Percentiles rank a stretch among this genome's conserved stretches.
Evolutionary conservation across 768 basidiomycete species (phyloP).

Genomic region (Ephemerocybe angulata): DNA sequence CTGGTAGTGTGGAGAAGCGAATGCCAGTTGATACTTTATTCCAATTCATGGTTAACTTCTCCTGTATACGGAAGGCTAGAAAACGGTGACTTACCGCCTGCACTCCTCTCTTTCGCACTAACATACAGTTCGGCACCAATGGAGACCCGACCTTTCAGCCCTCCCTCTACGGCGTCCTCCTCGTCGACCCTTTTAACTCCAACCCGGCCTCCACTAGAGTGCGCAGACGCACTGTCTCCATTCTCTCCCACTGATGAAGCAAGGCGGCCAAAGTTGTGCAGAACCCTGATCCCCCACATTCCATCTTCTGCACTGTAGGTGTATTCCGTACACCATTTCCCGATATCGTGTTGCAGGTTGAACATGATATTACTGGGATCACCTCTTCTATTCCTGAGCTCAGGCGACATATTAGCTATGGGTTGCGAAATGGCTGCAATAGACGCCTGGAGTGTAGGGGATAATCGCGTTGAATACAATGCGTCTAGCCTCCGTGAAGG

Average conservation of each 20-base stretch:
- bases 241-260: conserved; percentile 36
- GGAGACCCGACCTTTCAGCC: conserved; percentile 85
- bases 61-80: background rate
- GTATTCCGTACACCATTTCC: conserved; percentile 91
- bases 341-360: conserved; percentile 87
- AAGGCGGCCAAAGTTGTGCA: conserved; percentile 88
- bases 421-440: conserved; percentile 87
- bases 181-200: conserved; percentile 84
- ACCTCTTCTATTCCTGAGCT: conserved; percentile 41
- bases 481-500: conserved; percentile 88
- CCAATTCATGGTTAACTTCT: background rate
- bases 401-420: conserved; percentile 44
- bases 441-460: conserved; percentile 74
- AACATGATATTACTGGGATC: conserved; percentile 72
- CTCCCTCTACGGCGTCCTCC: conserved; percentile 89
- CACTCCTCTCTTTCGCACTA: conserved; percentile 88
- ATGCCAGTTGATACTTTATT: conserved; percentile 82
- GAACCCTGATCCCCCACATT: conserved; percentile 84
- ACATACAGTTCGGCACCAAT: conserved; percentile 93
- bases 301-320: conserved; percentile 92
- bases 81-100: conserved; percentile 64
- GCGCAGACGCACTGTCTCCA: conserved; percentile 18
- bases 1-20: conserved; percentile 90
- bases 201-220: conserved; percentile 11
- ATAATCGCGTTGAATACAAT: conserved; percentile 77